A percentile compares a stretch with the other conserved stretches of the same genome.
Evolutionary conservation across 371 early-diverging fungal species (phyloP).

Genomic region (Sporodiniella umbellata): DNA sequence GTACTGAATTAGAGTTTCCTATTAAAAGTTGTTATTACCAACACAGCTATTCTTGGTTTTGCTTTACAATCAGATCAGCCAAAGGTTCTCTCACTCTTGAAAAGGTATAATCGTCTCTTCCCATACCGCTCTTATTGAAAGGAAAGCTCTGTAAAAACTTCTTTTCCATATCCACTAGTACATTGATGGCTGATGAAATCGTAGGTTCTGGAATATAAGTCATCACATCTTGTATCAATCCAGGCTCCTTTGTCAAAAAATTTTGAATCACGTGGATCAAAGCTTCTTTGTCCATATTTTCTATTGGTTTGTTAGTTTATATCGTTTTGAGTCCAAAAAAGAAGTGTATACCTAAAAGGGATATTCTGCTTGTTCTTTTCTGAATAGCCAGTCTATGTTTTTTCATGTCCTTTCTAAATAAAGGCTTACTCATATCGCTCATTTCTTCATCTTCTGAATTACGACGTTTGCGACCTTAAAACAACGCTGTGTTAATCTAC

Average conservation of each 20-base stretch:
- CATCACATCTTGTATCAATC: conserved; percentile 68
- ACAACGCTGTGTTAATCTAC: no score
- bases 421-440: conserved; percentile 23
- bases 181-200: conserved; percentile 67
- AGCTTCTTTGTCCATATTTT: conserved; percentile 69
- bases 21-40: conserved; percentile 5
- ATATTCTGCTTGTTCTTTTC: conserved; percentile 25
- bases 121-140: conserved; percentile 78
- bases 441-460: conserved; percentile 50
- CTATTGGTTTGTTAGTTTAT: conserved; percentile 24
- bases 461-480: conserved; percentile 40
- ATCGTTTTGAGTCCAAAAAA: background rate
- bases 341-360: conserved; percentile 27
- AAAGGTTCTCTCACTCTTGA: conserved; percentile 80
- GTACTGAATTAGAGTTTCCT: conserved; percentile 79
- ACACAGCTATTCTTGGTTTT: background rate
- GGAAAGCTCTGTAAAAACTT: conserved; percentile 77
- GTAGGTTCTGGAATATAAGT: conserved; percentile 86
- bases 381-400: conserved; percentile 23
- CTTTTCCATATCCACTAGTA: conserved; percentile 68
- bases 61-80: conserved; percentile 65
- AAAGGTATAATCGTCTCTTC: conserved; percentile 84
- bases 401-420: conserved; percentile 16
- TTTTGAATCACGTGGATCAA: conserved; percentile 69
- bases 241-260: conserved; percentile 71